Percentiles rank a stretch among this genome's conserved stretches.
Conservation (phyloP, 140 eudicot genomes). For the Anethum foeniculum region DNA sequence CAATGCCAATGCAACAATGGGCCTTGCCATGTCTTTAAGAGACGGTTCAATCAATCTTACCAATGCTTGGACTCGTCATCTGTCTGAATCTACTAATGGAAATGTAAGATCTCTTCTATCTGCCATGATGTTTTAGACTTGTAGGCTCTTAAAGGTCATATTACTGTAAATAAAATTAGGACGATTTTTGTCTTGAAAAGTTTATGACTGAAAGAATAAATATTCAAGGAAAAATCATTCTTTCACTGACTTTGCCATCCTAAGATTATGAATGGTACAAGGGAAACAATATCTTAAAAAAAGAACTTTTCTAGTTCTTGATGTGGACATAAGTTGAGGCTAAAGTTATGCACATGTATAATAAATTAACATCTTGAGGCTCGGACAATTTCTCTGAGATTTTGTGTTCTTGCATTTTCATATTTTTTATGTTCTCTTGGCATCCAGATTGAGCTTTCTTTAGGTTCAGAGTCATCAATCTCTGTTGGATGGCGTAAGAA, state of each 20-base stretch:
- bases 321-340: background rate
- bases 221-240: background rate
- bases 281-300: background rate
- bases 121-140: background rate
- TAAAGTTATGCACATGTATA: background rate
- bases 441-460: slow-evolving; percentile 66
- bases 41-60: slow-evolving; percentile 92
- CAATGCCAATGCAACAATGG: slow-evolving; percentile 73
- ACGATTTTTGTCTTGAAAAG: background rate
- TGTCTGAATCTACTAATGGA: slow-evolving; percentile 68
- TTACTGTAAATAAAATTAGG: background rate
- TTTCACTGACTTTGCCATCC: background rate
- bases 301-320: background rate
- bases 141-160: background rate
- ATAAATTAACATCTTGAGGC: background rate
- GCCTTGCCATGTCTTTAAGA: slow-evolving; percentile 62
- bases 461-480: slow-evolving; percentile 72
- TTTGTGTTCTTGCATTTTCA: slow-evolving; percentile 4
- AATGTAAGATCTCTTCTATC: slow-evolving; percentile 40
- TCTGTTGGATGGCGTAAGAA: slow-evolving; percentile 95
- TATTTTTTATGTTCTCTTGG: background rate
- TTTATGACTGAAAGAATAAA: background rate
- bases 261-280: background rate
- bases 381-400: background rate
- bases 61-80: slow-evolving; percentile 84